Conservation (phyloP, 345 rosid species). For the Salix udensis region DNA sequence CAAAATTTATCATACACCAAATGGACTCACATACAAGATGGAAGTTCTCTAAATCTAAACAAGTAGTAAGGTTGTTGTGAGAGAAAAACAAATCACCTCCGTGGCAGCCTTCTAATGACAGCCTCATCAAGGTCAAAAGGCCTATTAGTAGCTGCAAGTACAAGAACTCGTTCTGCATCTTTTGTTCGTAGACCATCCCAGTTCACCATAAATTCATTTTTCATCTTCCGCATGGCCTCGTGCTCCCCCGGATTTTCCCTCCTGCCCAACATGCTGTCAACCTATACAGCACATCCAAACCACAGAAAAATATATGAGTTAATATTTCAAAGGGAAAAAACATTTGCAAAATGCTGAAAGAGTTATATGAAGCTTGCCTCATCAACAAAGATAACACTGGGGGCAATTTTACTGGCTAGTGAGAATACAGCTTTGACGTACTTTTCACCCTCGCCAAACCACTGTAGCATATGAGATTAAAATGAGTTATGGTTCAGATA, state of each 20-base stretch:
- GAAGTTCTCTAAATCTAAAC: not conserved
- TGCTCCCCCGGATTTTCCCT: constrained; percentile 82
- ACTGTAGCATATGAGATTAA: constrained; percentile 42
- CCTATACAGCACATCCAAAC: constrained; percentile 39
- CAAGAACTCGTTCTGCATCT: constrained; percentile 81
- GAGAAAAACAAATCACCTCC: constrained; percentile 41
- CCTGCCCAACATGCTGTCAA: constrained; percentile 95
- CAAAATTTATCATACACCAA: not conserved
- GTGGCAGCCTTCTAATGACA: constrained; percentile 81
- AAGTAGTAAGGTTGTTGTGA: not conserved
- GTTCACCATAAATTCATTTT: constrained; percentile 90
- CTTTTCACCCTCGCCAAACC: constrained; percentile 98
- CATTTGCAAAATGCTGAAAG: not conserved
- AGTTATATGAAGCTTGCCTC: constrained; percentile 48
- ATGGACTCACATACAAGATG: not conserved
- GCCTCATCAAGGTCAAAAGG: constrained; percentile 99
- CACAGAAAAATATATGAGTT: not conserved
- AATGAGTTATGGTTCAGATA: constrained; percentile 3
- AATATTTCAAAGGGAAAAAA: not conserved
- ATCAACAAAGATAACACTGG: constrained; percentile 86
- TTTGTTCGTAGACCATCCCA: constrained; percentile 89
- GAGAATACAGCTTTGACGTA: constrained; percentile 89
- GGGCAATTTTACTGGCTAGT: constrained; percentile 83
- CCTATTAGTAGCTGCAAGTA: constrained; percentile 93
- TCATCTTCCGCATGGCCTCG: constrained; percentile 90